Base-by-base conservation (phyloP, 345 rosid species). In the Carallia pectinifolia region DNA sequence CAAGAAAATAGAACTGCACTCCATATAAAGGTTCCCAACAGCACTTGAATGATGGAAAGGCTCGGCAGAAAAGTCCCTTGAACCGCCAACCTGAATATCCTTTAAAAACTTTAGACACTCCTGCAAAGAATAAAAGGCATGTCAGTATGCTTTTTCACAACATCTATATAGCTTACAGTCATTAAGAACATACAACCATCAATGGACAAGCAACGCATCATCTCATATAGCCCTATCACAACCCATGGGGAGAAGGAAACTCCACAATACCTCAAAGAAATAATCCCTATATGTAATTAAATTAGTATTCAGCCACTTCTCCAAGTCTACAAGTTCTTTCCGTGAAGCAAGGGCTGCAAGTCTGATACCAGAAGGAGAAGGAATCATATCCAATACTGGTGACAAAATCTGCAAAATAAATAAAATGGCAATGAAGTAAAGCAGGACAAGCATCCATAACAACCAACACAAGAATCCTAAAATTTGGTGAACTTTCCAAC, bases 81-180 rank as follows among this genome's bases (percentile, higher is more conserved):
- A 82, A 53, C 81, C 89, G 56, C 84, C 87, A 74, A 83, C 86
- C 62, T 87, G 96, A 47, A 86, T 80, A 75, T 84, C 93, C 89
- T 81, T 89, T 58, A 90, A 68, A 77, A 86, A 95, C 78, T 90
- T 86, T 67, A 95, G 85, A 78, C 97, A 90, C 80, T 90, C 99
- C 99, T 95, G 88, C 66, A 82, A 67, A 39, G 63, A 48, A 74
- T 53, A 85, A 2, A 13, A 58, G 5, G 27, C 66, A 71, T 37
- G 62, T 62, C 61, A 77, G 68, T 39, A 64, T 18, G 63, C 68
- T 36, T 65, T 54, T 44, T 56, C 60, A 40, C 16, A 17, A 23
- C 15, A 76, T 66, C 56, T 55, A 62, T 37, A 62, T 69, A 33
- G 69, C 65, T 38, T 4, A 48, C 10, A 44, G 50, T 12, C 50